Base-by-base conservation (phyloP, 1,284 basidiomycete genomes). In the Ganoderma sp. region DNA sequence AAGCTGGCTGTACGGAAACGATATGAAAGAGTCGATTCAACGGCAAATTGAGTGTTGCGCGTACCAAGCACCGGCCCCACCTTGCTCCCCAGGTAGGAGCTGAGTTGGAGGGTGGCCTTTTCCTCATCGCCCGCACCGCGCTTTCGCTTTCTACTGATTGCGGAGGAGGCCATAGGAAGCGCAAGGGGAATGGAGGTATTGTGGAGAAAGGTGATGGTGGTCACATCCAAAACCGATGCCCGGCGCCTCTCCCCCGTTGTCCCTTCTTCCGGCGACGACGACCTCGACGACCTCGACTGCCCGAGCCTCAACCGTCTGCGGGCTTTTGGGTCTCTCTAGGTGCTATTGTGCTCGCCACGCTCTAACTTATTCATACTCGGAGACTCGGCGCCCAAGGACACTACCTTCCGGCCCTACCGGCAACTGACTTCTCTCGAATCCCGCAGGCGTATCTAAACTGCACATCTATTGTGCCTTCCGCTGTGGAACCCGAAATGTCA, bases 21-120 rank as follows among this genome's bases (percentile, higher is more conserved):
- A 48, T 34, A 39, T 12, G 32, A 57, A 57, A 14, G 39, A 32
- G 37, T 43, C 42, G 15, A 25, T n/a, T 59, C 58, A 63, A 66
- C 63, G 52, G 67, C 61, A 73, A 73, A 68, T 72, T 65, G 52
- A 56, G 17, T 42, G 22, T 39, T 17, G 9, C 65, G 81, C 86
- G 77, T 77, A 93, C 93, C 92, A 73, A 95, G 86, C 39, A 91
- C 85, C 67, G 93, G 93, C 19, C 91, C 92, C 61, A 87, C 78
- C 71, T 85, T 81, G 17, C 80, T 79, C 60, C 80, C 81, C 50
- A 85, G 78, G 69, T 83, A 81, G 63, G 76, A 73, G 42, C 85
- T 80, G 58, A 88, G 75, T 73, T 83, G 81, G 50, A 91, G 79
- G 45, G 83, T 82, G 65, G 86, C 73, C 69, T 81, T 81, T 56